Evolutionary conservation across 768 basidiomycete genomes (phyloP).

Genomic region (Xerocomus spinulosus): DNA sequence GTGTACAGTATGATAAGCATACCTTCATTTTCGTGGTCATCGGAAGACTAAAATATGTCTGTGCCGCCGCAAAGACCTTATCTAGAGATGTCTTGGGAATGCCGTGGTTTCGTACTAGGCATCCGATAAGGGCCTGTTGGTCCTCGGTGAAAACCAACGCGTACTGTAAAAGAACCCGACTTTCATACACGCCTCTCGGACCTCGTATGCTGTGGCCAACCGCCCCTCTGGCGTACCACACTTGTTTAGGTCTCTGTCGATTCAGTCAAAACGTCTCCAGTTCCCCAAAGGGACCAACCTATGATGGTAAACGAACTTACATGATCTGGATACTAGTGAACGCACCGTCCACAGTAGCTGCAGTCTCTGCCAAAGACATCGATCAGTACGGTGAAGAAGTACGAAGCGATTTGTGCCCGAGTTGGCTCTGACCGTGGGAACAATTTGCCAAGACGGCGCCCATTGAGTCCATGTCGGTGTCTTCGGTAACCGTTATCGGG

Average conservation of each 20-base stretch:
- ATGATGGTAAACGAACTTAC: conserved; percentile 13
- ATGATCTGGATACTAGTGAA: conserved; percentile 9
- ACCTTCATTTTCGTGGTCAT: conserved; percentile 65
- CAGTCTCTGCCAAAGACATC: background rate
- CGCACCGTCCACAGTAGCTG: background rate
- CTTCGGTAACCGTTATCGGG: too few species aligned
- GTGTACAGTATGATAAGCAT: background rate
- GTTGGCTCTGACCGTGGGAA: too few species aligned
- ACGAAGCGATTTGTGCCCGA: too few species aligned
- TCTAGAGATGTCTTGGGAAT: conserved; percentile 52
- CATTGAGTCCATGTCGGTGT: too few species aligned
- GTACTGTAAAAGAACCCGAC: conserved; percentile 85
- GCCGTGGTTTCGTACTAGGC: conserved; percentile 71
- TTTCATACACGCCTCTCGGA: conserved; percentile 72
- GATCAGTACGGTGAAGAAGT: too few species aligned
- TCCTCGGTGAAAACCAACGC: conserved; percentile 4
- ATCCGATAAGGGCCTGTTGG: background rate
- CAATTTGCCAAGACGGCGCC: too few species aligned
- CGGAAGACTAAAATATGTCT: conserved; percentile 65
- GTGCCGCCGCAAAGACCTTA: conserved; percentile 42
- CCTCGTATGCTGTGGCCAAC: conserved; percentile 45
- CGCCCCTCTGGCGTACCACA: conserved; percentile 30
- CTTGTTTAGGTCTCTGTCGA: conserved; percentile 19
- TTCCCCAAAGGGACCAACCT: background rate
- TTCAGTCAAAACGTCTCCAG: background rate